Conservation (phyloP, 306 rosid genomes). For the Trifolium fragiferum region DNA sequence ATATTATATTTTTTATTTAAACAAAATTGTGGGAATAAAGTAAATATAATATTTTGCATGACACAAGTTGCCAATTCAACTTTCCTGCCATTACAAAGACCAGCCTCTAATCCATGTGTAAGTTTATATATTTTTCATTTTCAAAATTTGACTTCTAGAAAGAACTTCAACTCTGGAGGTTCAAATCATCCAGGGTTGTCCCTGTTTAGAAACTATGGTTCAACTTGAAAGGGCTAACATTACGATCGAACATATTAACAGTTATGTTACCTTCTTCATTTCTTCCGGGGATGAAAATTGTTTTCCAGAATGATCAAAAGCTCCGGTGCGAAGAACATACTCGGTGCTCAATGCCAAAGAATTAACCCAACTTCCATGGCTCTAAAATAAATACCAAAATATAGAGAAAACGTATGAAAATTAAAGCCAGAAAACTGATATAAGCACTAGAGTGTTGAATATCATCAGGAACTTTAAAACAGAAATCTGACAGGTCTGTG, state of each 20-base stretch:
- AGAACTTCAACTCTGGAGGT: too few relatives aligned
- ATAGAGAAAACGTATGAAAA: conserved; percentile 13
- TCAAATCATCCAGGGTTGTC: too few relatives aligned
- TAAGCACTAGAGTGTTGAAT: neutral
- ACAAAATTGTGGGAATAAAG: too few relatives aligned
- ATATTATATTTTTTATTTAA: too few relatives aligned
- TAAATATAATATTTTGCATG: too few relatives aligned
- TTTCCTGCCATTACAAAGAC: too few relatives aligned
- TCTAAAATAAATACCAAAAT: conserved; percentile 57
- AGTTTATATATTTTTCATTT: too few relatives aligned
- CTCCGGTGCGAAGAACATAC: conserved; percentile 91
- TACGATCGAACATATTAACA: neutral
- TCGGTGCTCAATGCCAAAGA: conserved; percentile 93
- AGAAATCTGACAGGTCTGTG: neutral
- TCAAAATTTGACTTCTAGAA: too few relatives aligned
- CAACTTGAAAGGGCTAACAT: too few relatives aligned
- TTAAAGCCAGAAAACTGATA: conserved; percentile 6
- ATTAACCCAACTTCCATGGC: conserved; percentile 94
- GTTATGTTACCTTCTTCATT: conserved; percentile 68
- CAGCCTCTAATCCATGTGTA: too few relatives aligned
- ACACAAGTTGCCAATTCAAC: too few relatives aligned
- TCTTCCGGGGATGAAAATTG: conserved; percentile 76
- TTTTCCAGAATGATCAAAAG: conserved; percentile 90
- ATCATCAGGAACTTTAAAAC: conserved; percentile 1
- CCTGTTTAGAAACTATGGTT: too few relatives aligned